A percentile compares a stretch with the other conserved stretches of the same genome.
Evolutionary conservation across 306 rosid species (phyloP).

Genomic region (Acacia acuminata): DNA sequence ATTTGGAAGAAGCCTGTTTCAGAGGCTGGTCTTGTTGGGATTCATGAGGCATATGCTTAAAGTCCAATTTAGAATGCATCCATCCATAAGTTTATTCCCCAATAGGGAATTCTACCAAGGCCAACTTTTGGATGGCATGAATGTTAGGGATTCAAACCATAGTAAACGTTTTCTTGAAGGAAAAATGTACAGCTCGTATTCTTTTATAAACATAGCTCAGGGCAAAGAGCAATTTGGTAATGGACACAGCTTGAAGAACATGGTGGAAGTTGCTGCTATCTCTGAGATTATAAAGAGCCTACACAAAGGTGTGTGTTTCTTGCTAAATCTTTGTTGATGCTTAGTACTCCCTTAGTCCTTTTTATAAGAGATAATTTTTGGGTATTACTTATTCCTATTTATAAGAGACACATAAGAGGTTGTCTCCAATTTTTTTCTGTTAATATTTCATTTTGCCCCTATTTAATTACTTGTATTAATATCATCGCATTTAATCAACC

Average conservation of each 20-base stretch:
- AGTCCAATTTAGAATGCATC: constrained; percentile 55
- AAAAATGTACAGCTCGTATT: constrained; percentile 34
- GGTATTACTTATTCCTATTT: too few relatives aligned
- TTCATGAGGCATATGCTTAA: constrained; percentile 36
- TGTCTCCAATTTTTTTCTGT: too few relatives aligned
- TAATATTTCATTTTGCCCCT: too few relatives aligned
- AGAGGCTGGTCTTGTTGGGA: constrained; percentile 44
- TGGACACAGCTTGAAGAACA: constrained; percentile 40
- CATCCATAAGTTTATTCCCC: constrained; percentile 51
- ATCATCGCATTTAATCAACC: too few relatives aligned
- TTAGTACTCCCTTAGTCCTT: too few relatives aligned
- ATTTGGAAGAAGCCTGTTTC: constrained; percentile 57
- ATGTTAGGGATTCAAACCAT: constrained; percentile 24
- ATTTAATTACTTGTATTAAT: too few relatives aligned
- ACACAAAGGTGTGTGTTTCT: constrained; percentile 37
- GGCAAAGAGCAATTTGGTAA: constrained; percentile 37
- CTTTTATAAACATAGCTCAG: constrained; percentile 40
- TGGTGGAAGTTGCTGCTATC: constrained; percentile 49
- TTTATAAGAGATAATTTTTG: too few relatives aligned
- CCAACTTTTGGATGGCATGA: constrained; percentile 31
- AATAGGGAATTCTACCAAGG: constrained; percentile 39
- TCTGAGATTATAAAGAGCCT: constrained; percentile 51
- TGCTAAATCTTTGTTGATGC: background rate
- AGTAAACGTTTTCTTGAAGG: constrained; percentile 35
- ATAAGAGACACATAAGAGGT: too few relatives aligned